Evolutionary conservation across 1,284 basidiomycete species (phyloP).

Genomic region (Microbotryum scabiosae): DNA sequence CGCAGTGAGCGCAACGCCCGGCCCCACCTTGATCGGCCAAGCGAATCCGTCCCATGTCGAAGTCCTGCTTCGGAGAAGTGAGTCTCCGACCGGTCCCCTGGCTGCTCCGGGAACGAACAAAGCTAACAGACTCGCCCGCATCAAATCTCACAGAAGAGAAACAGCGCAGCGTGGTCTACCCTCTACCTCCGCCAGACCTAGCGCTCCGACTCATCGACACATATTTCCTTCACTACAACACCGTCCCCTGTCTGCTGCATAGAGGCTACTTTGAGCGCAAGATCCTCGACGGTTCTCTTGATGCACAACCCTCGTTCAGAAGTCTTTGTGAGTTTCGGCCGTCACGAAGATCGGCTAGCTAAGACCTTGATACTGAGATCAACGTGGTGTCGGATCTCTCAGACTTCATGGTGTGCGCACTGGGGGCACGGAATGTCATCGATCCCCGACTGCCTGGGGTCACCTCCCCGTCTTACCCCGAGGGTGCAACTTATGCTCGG

Average conservation of each 20-base stretch:
- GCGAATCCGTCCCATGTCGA: too few relatives aligned
- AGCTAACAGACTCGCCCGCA: neutral
- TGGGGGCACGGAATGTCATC: conserved; percentile 59
- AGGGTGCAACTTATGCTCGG: neutral
- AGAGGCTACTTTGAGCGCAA: conserved; percentile 61
- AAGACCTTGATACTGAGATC: too few relatives aligned
- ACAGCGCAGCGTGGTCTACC: neutral
- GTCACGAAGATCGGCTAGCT: neutral
- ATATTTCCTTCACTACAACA: conserved; percentile 59
- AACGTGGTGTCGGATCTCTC: neutral
- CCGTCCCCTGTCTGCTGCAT: conserved; percentile 64
- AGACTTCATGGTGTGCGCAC: conserved; percentile 59
- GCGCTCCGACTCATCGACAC: conserved; percentile 54
- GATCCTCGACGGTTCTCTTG: conserved; percentile 53
- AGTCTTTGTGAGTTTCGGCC: conserved; percentile 46
- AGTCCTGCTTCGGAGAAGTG: too few relatives aligned
- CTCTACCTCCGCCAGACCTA: conserved; percentile 46
- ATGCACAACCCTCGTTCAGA: conserved; percentile 55
- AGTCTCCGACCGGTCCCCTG: too few relatives aligned
- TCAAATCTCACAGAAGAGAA: neutral
- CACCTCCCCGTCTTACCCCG: neutral
- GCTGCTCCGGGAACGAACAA: too few relatives aligned
- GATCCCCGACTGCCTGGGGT: conserved; percentile 50
- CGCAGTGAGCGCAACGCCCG: too few relatives aligned
- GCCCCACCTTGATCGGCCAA: too few relatives aligned